phyloP scores from a whole-genome alignment of 306 rosid genomes.

The Inga oerstediana region DNA sequence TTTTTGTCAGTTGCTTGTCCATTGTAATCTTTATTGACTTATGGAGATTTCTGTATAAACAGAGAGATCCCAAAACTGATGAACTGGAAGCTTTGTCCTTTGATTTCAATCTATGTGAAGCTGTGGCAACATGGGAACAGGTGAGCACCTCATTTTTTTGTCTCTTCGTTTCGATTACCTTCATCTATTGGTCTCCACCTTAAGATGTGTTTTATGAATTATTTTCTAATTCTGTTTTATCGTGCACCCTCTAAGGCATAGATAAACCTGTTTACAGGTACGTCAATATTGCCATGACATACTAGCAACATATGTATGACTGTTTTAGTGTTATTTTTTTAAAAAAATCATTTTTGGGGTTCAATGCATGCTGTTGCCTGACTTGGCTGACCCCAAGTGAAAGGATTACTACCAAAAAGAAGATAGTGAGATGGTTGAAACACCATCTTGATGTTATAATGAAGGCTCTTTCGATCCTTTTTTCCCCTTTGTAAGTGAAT shows the following conservation, averaged over 20 bases:
- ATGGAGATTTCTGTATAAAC: slow-evolving; percentile 42
- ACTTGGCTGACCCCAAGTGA: neutral
- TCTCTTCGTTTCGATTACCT: slow-evolving; percentile 8
- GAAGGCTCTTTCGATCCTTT: neutral
- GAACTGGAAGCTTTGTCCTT: slow-evolving; percentile 88
- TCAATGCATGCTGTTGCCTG: neutral
- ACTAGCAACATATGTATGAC: neutral
- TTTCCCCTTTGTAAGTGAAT: neutral
- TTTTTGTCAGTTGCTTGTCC: neutral
- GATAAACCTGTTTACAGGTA: neutral
- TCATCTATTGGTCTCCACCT: slow-evolving; percentile 1
- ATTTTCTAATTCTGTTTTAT: slow-evolving; percentile 14
- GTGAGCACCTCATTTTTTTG: slow-evolving; percentile 42
- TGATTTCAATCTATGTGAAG: slow-evolving; percentile 89
- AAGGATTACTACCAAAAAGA: neutral
- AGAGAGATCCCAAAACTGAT: slow-evolving; percentile 89
- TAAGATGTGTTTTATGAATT: slow-evolving; percentile 8
- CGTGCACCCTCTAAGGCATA: neutral
- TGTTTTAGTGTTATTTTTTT: neutral
- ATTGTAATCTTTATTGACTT: slow-evolving; percentile 17
- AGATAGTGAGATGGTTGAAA: neutral
- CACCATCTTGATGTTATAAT: neutral
- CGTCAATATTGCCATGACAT: neutral
- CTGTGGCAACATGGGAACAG: slow-evolving; percentile 98
- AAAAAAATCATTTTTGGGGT: neutral